Evolutionary conservation across 2,329 filamentous ascomycete species (phyloP).

Genomic region (Phaeosphaeriaceae sp.): DNA sequence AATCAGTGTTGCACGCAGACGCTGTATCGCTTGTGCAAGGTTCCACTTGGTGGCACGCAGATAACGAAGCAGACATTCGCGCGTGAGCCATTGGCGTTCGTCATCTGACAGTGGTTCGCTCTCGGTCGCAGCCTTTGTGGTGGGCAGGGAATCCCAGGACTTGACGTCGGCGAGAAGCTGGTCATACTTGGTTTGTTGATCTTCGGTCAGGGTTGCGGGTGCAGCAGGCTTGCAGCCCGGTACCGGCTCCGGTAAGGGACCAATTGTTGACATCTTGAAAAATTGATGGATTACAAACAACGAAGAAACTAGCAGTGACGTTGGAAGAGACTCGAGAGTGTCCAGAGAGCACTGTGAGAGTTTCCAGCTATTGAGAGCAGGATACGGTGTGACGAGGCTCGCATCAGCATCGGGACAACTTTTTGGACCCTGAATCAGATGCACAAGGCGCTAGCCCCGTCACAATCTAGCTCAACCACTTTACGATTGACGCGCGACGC

Average conservation of each 20-base stretch:
- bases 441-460: conserved; percentile 22
- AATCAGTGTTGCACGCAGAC: conserved; percentile 79
- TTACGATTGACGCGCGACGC: conserved; percentile 37
- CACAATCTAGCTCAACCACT: conserved; percentile 26
- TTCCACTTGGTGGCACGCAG: conserved; percentile 91
- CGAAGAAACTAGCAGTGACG: background rate
- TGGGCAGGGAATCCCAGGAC: conserved; percentile 73
- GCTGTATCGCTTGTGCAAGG: conserved; percentile 74
- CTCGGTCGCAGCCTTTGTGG: conserved; percentile 64
- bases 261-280: conserved; percentile 35
- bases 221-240: conserved; percentile 65
- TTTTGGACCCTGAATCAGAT: conserved; percentile 24
- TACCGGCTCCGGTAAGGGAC: conserved; percentile 40
- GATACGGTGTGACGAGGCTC: conserved; percentile 1
- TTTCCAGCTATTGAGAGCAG: conserved; percentile 1
- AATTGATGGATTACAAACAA: background rate
- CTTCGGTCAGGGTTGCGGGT: conserved; percentile 69
- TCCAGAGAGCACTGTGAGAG: background rate
- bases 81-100: conserved; percentile 89
- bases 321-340: background rate
- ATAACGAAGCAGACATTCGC: conserved; percentile 91
- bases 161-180: conserved; percentile 74
- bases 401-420: conserved; percentile 13
- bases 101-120: conserved; percentile 73
- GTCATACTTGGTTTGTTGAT: conserved; percentile 84